Conservation (phyloP, 1,284 basidiomycete species). For the Puccinia triticina region DNA sequence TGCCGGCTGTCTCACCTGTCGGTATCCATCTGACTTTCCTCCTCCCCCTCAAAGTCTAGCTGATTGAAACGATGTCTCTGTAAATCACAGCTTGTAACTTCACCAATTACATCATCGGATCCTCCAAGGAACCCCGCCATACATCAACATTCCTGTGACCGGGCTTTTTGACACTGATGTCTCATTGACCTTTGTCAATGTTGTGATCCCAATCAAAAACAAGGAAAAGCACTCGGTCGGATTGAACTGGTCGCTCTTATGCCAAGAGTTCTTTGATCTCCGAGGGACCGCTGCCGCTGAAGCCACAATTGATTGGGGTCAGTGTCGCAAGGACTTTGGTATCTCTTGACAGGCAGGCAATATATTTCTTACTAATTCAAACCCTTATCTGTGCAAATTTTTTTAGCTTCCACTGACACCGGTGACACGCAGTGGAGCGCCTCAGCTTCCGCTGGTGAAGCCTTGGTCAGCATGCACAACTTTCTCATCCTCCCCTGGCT, state of each 20-base stretch:
- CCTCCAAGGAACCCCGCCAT: constrained; percentile 99
- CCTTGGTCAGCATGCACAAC: neutral
- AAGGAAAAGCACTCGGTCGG: constrained; percentile 96
- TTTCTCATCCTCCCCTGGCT: neutral
- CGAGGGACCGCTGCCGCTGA: constrained; percentile 72
- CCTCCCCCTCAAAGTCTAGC: no score
- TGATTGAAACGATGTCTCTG: no score
- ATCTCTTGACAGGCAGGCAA: no score
- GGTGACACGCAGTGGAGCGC: constrained; percentile 34
- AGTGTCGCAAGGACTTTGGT: neutral
- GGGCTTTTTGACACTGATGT: constrained; percentile 98
- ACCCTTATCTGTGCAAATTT: neutral
- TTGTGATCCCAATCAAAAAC: constrained; percentile 99
- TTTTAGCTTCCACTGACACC: constrained; percentile 32
- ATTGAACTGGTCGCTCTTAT: constrained; percentile 98
- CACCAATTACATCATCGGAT: constrained; percentile 99
- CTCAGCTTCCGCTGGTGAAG: constrained; percentile 17
- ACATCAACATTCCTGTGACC: constrained; percentile 99
- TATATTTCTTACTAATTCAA: no score
- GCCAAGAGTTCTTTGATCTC: constrained; percentile 94
- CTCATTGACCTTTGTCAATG: constrained; percentile 93
- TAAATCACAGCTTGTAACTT: constrained; percentile 77
- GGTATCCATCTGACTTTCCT: neutral
- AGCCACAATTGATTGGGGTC: constrained; percentile 72
- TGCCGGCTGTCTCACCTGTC: constrained; percentile 92